phyloP scores from a whole-genome alignment of 2,329 filamentous ascomycete species.

The Fusarium humuli region DNA sequence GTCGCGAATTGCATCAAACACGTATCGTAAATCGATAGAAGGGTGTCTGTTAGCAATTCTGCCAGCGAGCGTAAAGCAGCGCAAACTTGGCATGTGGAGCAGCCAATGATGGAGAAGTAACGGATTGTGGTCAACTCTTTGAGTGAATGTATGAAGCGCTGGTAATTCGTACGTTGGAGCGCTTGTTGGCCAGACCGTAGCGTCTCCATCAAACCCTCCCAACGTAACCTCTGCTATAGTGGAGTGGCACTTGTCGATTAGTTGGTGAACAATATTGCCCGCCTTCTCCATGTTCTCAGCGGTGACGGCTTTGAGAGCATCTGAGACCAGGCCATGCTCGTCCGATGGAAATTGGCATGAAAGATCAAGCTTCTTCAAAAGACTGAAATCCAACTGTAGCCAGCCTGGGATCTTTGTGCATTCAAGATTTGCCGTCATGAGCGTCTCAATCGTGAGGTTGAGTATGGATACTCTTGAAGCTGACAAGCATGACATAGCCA shows the following conservation, averaged over 20 bases:
- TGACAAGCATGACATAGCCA: neutral
- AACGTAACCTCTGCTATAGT: neutral
- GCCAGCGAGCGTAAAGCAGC: neutral
- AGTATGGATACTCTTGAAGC: neutral
- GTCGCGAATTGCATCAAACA: neutral
- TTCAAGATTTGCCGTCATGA: neutral
- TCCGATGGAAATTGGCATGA: neutral
- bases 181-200: neutral
- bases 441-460: neutral
- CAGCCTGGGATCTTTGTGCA: neutral
- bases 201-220: neutral
- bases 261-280: neutral
- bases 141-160: neutral
- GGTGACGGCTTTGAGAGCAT: too few relatives aligned
- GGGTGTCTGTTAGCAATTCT: neutral
- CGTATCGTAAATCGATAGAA: neutral
- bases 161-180: neutral
- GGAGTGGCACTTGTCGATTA: neutral
- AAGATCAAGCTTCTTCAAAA: neutral
- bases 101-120: neutral
- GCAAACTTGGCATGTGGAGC: neutral
- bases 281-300: neutral
- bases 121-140: neutral
- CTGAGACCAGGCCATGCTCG: neutral
- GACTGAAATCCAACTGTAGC: neutral